Conservation (phyloP, 1,284 basidiomycete species). For the Golubevia pallescens region DNA sequence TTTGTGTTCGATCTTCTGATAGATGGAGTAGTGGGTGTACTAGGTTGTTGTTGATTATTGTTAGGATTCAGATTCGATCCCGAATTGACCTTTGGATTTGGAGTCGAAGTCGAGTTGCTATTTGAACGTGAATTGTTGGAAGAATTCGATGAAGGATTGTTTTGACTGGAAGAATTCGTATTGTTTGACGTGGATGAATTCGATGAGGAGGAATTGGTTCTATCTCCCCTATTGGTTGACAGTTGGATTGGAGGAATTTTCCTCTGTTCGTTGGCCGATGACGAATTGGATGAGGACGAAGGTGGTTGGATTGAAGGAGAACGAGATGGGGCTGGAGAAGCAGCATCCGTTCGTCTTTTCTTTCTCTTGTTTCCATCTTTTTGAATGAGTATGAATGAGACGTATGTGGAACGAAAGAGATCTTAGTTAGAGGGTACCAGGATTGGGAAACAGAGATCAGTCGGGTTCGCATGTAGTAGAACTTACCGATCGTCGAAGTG, state of each 20-base stretch:
- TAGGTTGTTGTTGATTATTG: background rate
- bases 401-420: background rate
- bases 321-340: conserved; percentile 7
- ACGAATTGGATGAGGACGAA: background rate
- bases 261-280: background rate
- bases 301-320: background rate
- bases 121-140: background rate
- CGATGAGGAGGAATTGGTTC: background rate
- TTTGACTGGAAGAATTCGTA: background rate
- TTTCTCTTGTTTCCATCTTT: conserved; percentile 6
- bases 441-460: background rate
- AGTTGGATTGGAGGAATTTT: background rate
- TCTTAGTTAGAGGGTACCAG: background rate
- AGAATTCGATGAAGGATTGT: background rate
- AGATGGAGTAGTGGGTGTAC: background rate
- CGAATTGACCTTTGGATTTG: background rate
- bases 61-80: background rate
- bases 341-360: conserved; percentile 9
- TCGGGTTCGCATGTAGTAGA: conserved; percentile 16
- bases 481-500: background rate
- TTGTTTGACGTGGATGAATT: background rate
- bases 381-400: background rate
- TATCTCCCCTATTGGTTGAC: background rate
- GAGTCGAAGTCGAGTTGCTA: background rate
- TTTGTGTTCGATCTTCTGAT: background rate